These are phyloP conservation scores for Claviceps quebecensis DNA, from an alignment of 2,329 filamentous ascomycete species.

Conservation along the genomic window DNA sequence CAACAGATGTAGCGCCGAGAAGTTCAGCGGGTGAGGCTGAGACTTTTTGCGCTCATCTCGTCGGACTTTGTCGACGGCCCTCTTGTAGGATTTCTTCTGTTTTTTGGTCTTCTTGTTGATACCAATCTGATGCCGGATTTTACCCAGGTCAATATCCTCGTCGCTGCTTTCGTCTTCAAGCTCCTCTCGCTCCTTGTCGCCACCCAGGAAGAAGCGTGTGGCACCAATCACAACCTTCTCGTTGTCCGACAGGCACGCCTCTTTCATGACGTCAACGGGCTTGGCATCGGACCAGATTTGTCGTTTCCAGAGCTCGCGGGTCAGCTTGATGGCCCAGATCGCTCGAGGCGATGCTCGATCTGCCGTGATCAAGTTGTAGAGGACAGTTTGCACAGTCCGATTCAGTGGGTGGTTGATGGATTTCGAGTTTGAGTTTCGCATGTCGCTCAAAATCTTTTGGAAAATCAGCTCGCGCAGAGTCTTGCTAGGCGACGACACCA, in stretches of 20 bases:
- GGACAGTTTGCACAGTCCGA: slow-evolving; percentile 78
- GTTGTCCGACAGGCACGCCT: slow-evolving; percentile 76
- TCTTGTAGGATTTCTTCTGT: slow-evolving; percentile 62
- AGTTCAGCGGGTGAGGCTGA: slow-evolving; percentile 79
- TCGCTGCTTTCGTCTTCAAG: slow-evolving; percentile 79
- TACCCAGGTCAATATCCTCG: slow-evolving; percentile 63
- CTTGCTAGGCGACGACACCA: slow-evolving; percentile 87
- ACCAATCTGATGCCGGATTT: slow-evolving; percentile 68
- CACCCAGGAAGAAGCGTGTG: slow-evolving; percentile 87
- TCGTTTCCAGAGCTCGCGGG: slow-evolving; percentile 88
- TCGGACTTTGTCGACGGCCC: slow-evolving; percentile 71
- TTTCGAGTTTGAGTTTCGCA: slow-evolving; percentile 78
- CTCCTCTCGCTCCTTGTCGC: slow-evolving; percentile 91
- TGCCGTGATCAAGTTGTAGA: slow-evolving; percentile 80
- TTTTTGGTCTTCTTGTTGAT: slow-evolving; percentile 98
- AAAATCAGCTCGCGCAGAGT: slow-evolving; percentile 70
- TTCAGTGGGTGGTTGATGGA: slow-evolving; percentile 85
- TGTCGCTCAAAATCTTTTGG: slow-evolving; percentile 80
- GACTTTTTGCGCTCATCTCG: slow-evolving; percentile 77
- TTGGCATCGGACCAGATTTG: slow-evolving; percentile 93
- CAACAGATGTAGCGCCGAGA: slow-evolving; percentile 84
- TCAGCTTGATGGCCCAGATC: slow-evolving; percentile 92
- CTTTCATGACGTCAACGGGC: slow-evolving; percentile 96
- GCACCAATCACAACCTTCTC: slow-evolving; percentile 84
- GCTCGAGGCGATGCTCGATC: slow-evolving; percentile 76